Evolutionary conservation across 2,329 filamentous ascomycete genomes (phyloP).

Genomic region (Colletotrichum cuscutae): DNA sequence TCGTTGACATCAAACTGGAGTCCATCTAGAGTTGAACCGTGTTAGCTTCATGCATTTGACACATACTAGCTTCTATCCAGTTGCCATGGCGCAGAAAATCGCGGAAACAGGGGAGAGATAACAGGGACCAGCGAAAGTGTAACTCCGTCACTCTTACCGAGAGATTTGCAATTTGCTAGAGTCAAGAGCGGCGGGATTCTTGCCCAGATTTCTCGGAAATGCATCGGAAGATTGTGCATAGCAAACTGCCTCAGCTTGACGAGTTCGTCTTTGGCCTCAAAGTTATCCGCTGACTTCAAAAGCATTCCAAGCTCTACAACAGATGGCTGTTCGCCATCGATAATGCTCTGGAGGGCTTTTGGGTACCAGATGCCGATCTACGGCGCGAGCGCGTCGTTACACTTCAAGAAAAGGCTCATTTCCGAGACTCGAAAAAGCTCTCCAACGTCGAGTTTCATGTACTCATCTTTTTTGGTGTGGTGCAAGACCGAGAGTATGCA

Average conservation of each 20-base stretch:
- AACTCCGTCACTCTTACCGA: background rate
- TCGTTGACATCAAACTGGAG: background rate
- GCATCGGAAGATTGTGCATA: background rate
- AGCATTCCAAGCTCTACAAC: background rate
- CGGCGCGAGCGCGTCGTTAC: slow-evolving; percentile 1
- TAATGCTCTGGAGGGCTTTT: background rate
- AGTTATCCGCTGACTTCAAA: background rate
- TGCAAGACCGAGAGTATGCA: slow-evolving; percentile 20
- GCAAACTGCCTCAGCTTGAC: background rate
- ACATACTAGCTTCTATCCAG: background rate
- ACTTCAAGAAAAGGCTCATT: background rate
- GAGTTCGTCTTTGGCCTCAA: background rate
- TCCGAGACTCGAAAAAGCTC: background rate
- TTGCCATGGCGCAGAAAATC: background rate
- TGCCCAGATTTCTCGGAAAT: background rate
- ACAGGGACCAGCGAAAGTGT: background rate
- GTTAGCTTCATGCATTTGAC: background rate
- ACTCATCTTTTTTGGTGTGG: background rate
- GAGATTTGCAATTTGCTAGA: background rate
- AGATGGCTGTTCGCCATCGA: background rate
- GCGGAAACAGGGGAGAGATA: background rate
- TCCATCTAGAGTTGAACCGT: background rate
- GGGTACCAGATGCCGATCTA: background rate
- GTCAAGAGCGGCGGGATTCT: background rate
- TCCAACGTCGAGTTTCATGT: background rate